Evolutionary conservation across 768 basidiomycete genomes (phyloP).

Genomic region (Gloeostereum incarnatum): DNA sequence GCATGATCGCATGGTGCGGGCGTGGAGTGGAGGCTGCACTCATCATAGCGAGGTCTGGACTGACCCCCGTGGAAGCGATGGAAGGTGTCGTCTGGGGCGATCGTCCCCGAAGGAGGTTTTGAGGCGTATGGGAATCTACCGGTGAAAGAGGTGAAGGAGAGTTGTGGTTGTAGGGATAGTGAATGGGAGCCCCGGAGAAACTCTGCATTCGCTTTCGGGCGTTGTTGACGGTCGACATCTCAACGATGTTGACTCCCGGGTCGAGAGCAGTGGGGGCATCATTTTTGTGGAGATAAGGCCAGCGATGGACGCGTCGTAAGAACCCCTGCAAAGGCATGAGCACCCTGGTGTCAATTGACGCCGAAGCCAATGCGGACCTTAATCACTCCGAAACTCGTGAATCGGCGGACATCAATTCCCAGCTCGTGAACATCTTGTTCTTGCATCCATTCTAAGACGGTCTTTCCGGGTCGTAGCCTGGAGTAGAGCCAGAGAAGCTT

Average conservation of each 20-base stretch:
- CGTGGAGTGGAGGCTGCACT: conserved; percentile 9
- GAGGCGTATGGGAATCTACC: conserved; percentile 6
- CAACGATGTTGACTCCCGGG: no score
- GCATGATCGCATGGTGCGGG: no score
- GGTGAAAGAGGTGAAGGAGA: conserved; percentile 12
- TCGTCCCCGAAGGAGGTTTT: conserved; percentile 15
- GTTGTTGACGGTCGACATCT: conserved; percentile 14
- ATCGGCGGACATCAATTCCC: conserved; percentile 88
- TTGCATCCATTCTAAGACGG: conserved; percentile 85
- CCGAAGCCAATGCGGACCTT: conserved; percentile 42
- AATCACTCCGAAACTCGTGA: conserved; percentile 95
- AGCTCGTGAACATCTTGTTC: conserved; percentile 55
- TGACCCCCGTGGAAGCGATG: no score
- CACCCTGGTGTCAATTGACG: conserved; percentile 1
- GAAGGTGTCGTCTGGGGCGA: conserved; percentile 17
- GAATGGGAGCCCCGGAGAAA: conserved; percentile 14
- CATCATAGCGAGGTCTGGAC: conserved; percentile 11
- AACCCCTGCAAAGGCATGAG: conserved; percentile 72
- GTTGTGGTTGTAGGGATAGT: conserved; percentile 17
- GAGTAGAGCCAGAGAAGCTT: conserved; percentile 83
- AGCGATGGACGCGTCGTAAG: conserved; percentile 87
- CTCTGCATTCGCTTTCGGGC: conserved; percentile 30
- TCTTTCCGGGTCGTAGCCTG: conserved; percentile 71
- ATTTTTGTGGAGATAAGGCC: conserved; percentile 50
- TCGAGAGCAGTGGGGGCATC: not conserved